phyloP scores from a whole-genome alignment of 805 yeast genomes.

The Cyberlindnera petersonii region DNA sequence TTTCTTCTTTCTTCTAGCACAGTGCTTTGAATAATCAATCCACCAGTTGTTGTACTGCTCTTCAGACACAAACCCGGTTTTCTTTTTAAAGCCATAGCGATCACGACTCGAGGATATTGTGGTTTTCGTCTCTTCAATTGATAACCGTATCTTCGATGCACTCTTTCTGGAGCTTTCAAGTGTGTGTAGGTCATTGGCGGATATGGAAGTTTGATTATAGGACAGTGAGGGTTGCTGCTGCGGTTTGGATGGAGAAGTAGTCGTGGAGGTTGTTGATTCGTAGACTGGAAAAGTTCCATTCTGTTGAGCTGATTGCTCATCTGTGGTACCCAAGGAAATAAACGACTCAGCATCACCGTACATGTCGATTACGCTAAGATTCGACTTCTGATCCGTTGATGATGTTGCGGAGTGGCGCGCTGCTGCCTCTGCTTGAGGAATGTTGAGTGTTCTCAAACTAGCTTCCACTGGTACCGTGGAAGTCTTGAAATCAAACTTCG shows the following conservation, averaged over 20 bases:
- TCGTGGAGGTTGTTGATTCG: neutral
- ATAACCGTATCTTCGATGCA: slow-evolving; percentile 14
- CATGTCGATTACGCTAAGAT: slow-evolving; percentile 35
- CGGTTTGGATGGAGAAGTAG: neutral
- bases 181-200: slow-evolving; percentile 7
- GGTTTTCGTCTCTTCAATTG: slow-evolving; percentile 14
- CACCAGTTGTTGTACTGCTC: slow-evolving; percentile 75
- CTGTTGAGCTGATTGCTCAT: neutral
- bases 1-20: slow-evolving; percentile 62
- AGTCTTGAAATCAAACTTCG: slow-evolving; percentile 4
- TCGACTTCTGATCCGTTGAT: slow-evolving; percentile 24
- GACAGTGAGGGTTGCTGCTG: neutral
- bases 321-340: slow-evolving; percentile 4
- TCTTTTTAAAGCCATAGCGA: slow-evolving; percentile 83
- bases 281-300: neutral
- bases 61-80: slow-evolving; percentile 47
- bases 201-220: neutral
- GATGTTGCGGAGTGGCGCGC: slow-evolving; percentile 5
- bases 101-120: slow-evolving; percentile 39
- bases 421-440: neutral
- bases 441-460: neutral
- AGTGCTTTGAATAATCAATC: slow-evolving; percentile 57
- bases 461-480: neutral
- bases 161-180: slow-evolving; percentile 14
- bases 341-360: slow-evolving; percentile 29